phyloP scores from a whole-genome alignment of 163 green algal species.

The Scenedesmus sp. region DNA sequence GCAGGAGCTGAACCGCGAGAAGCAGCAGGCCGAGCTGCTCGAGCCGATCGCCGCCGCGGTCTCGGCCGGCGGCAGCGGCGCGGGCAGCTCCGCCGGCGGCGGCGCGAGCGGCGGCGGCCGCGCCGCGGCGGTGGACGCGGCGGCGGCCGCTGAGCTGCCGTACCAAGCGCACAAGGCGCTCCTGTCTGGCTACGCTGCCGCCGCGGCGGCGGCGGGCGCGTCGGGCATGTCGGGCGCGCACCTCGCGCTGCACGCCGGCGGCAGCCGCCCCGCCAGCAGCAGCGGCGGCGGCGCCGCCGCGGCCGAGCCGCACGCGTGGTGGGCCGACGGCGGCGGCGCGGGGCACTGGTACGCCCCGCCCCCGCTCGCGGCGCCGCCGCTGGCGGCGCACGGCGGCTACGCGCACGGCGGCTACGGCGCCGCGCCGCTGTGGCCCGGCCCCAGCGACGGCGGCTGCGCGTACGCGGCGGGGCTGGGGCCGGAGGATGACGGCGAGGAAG shows the following conservation, averaged over 20 bases:
- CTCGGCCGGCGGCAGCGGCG: background rate
- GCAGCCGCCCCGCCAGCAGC: too few relatives aligned
- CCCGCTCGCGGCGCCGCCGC: background rate
- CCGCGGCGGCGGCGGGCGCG: too few relatives aligned
- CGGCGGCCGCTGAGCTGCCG: background rate
- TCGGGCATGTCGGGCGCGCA: too few relatives aligned
- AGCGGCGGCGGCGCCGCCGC: too few relatives aligned
- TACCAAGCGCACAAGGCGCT: too few relatives aligned
- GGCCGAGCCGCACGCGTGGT: too few relatives aligned
- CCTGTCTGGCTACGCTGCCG: too few relatives aligned
- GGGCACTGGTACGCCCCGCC: too few relatives aligned
- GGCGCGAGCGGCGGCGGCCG: background rate
- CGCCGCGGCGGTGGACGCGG: background rate
- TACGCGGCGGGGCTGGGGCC: background rate
- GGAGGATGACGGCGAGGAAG: background rate
- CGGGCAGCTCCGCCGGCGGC: background rate
- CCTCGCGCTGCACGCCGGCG: too few relatives aligned
- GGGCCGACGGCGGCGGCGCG: too few relatives aligned
- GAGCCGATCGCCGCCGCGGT: slow-evolving; percentile 18
- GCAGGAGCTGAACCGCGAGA: slow-evolving; percentile 39
- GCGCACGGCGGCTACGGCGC: background rate
- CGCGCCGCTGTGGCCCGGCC: background rate
- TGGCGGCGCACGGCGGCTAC: background rate
- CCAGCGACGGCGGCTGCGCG: background rate
- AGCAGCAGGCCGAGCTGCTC: slow-evolving; percentile 33